Evolutionary conservation across 208 protist species (phyloP).

Genomic region (Leishmania amazonensis): DNA sequence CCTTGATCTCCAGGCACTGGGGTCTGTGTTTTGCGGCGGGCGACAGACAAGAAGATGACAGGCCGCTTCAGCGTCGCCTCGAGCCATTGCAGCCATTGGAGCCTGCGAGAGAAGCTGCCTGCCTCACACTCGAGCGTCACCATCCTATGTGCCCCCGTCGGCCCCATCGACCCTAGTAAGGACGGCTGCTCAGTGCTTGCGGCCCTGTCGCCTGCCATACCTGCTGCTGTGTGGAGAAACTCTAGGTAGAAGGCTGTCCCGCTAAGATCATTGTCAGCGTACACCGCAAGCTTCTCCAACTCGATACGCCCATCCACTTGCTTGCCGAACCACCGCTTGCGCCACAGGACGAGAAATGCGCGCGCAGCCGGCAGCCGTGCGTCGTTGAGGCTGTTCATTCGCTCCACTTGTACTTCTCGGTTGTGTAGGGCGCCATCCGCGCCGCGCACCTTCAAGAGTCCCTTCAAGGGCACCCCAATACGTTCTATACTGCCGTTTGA

Average conservation of each 20-base stretch:
- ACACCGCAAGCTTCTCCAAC: constrained; percentile 23
- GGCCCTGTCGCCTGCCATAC: background rate
- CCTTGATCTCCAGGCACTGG: constrained; percentile 15
- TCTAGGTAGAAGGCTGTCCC: constrained; percentile 39
- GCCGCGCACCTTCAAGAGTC: constrained; percentile 16
- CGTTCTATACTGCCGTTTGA: background rate
- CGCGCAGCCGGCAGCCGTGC: background rate
- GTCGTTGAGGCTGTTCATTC: constrained; percentile 1
- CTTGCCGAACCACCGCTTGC: constrained; percentile 27
- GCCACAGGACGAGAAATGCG: constrained; percentile 25
- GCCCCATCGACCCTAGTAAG: background rate
- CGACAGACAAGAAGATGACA: constrained; percentile 37
- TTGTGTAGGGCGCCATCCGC: constrained; percentile 14
- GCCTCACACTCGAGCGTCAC: constrained; percentile 40
- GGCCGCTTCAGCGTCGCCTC: constrained; percentile 34
- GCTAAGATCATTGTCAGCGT: constrained; percentile 28
- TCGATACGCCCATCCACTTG: constrained; percentile 9
- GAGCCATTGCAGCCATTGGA: constrained; percentile 55
- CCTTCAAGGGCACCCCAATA: constrained; percentile 10
- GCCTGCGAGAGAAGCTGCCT: constrained; percentile 32
- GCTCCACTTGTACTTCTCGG: background rate
- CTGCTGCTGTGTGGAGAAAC: background rate
- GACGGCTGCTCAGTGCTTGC: background rate
- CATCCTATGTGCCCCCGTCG: background rate
- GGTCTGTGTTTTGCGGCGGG: constrained; percentile 16